Evolutionary conservation across 352 stramenopile species (phyloP).

Genomic region (Achlya hypogyna): DNA sequence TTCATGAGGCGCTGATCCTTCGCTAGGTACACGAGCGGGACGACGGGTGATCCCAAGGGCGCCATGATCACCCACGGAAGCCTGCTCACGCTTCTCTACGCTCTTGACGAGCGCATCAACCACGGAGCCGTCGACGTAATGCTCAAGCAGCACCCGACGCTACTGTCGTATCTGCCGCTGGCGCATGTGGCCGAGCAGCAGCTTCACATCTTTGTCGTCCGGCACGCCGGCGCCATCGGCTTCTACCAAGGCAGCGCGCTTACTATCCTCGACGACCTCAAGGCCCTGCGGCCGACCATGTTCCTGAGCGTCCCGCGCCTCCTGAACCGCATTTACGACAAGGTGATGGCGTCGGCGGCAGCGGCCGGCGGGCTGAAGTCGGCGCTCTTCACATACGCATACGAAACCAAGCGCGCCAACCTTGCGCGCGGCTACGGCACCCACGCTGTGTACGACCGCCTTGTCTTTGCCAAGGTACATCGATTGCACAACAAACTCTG

Average conservation of each 20-base stretch:
- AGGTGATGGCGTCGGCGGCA: conserved; percentile 65
- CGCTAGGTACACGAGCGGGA: conserved; percentile 92
- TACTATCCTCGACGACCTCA: conserved; percentile 89
- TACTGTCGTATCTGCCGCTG: conserved; percentile 94
- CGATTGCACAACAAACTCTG: background rate
- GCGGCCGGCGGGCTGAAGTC: conserved; percentile 46
- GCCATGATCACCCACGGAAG: conserved; percentile 89
- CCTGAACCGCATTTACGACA: conserved; percentile 96
- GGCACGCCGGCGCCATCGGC: conserved; percentile 54
- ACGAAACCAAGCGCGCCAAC: conserved; percentile 39
- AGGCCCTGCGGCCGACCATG: conserved; percentile 85
- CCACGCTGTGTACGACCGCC: conserved; percentile 87
- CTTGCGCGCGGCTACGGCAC: conserved; percentile 45
- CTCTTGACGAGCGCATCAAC: conserved; percentile 27
- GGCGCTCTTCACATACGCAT: conserved; percentile 53
- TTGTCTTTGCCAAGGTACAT: conserved; percentile 92
- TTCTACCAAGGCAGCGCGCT: conserved; percentile 90
- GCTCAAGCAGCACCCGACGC: conserved; percentile 32
- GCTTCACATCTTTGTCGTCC: conserved; percentile 78
- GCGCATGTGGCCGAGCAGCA: conserved; percentile 95
- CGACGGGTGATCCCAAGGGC: conserved; percentile 95
- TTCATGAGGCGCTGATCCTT: too few relatives aligned
- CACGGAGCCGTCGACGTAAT: conserved; percentile 58
- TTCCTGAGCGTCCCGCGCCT: conserved; percentile 92
- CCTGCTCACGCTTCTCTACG: conserved; percentile 27